Base-by-base conservation (phyloP, 164 flowering plant genomes). In the Umbellularia californica region DNA sequence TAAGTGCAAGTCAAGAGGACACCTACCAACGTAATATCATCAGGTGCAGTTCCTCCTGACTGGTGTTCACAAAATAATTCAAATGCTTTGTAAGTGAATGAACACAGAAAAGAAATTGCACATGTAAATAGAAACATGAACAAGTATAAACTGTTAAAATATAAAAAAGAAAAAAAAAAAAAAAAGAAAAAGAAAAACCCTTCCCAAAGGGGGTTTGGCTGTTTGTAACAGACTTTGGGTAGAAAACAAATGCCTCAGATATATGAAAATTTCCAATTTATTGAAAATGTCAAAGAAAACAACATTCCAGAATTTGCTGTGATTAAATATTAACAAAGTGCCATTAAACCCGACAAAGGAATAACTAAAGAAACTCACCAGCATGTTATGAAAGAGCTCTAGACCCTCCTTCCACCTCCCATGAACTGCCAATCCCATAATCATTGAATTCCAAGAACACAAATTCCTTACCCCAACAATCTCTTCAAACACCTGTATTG, bases 391-490 rank as follows among this genome's bases (percentile, higher is more conserved):
- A 78, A 91, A 91, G 71, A 88, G 85, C 30, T 83, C 78, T 65
- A 94, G 82, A 58, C 88, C 91, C 70, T 87, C 89, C 51, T 72
- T 28, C 77, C 85, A 78, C 66, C 76, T 84, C 74, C 98, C 98
- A 81, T 94, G 98, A 41, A 88, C 78, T 77, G 94, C 96, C 73
- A 90, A 82, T 5, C 96, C 90, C 91, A 83, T 89, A 82, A 92
- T 91, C 93, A 94, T 89, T 1, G 92, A 81, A 81, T 91, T 92
- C 96, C 96, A 94, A 68, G 96, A 85, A 77, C 96, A 91, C 72
- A 87, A 70, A 68, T 89, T 84, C 79, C 85, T 85, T 50, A 68
- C 72, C 6, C 72, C 66, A 30, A 88, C 86, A 70, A 90, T 89
- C 81, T 87, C 89, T 68, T 85, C 81, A 82, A 94, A 92, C 64